Evolutionary conservation across 2,329 filamentous ascomycete genomes (phyloP), one percentile per base, ranked within the genome.

Genomic region (Lizonia empirigonia): DNA sequence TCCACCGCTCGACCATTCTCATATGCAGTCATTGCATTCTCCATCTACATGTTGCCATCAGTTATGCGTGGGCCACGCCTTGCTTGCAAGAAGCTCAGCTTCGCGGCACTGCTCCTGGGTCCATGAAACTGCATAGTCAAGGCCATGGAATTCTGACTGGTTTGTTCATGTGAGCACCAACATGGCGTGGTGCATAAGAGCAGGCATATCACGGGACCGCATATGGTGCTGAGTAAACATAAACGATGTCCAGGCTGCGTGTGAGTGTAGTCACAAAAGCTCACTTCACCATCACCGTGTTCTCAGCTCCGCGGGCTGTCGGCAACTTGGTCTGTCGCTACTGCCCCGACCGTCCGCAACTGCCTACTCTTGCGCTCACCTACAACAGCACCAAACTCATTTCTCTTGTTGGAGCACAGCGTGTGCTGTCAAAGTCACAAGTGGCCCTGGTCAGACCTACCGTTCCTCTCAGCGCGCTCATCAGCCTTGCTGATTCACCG

Each of bases 231-330:
- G 27, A 30, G n/a, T n/a, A 30, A 30, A 30, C 12, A 10, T 5
- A 13, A 4, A 29, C 26, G 0, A 10, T 13, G 8, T 5, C 2
- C 26, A 29, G 9, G 2, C 12, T n/a, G 2, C 2, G 5, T 6
- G 27, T 30, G 13, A 30, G n/a, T 16, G 27, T 13, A 19, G 19
- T 16, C 27, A 16, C 23, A n/a, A 23, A n/a, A 23, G 27, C 26
- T 42, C 38, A 37, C 46, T 44, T 50, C 39, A 50, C 46, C 39
- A 32, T 37, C 38, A 49, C 33, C 12, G 18, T 41, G 6, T 8
- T 12, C 16, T 6, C 16, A 18, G 15, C 15, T 44, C 12, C 38
- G 10, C 33, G 18, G 20, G 13, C 15, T 10, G 9, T 34, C 9
- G 32, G 16, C n/a, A 30, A 2, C n/a, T 15, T 20, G 20, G 33